phyloP scores from a whole-genome alignment of 805 yeast species.

The Barnettozyma vustinii region DNA sequence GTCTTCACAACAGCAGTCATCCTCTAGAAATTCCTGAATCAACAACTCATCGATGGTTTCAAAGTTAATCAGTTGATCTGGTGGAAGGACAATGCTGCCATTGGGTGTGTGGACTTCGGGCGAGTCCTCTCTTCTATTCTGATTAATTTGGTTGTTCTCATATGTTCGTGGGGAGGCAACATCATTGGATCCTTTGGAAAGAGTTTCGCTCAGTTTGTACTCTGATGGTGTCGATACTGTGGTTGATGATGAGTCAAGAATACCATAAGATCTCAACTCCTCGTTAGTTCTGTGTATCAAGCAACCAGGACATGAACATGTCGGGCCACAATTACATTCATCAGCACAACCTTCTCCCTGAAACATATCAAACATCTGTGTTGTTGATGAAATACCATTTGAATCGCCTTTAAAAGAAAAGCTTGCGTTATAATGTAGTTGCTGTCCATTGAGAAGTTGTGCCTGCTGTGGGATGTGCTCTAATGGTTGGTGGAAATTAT shows the following conservation, averaged over 20 bases:
- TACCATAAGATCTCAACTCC: constrained; percentile 21
- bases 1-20: constrained; percentile 16
- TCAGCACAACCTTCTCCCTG: constrained; percentile 20
- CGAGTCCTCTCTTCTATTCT: background rate
- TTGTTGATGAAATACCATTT: background rate
- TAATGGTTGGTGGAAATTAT: background rate
- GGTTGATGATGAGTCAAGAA: constrained; percentile 16
- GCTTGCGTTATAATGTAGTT: background rate
- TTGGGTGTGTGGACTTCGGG: background rate
- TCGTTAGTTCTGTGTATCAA: constrained; percentile 24
- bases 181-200: background rate
- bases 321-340: constrained; percentile 24
- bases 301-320: constrained; percentile 24
- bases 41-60: constrained; percentile 19
- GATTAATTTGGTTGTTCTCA: background rate
- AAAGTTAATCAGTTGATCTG: constrained; percentile 9
- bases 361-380: constrained; percentile 18
- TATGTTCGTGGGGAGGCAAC: background rate
- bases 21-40: constrained; percentile 14
- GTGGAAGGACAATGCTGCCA: constrained; percentile 1
- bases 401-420: background rate
- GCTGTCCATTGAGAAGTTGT: background rate
- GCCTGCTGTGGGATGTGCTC: background rate
- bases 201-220: background rate
- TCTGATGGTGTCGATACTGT: constrained; percentile 15